Percentiles rank a stretch among this genome's conserved stretches.
These are phyloP conservation scores for Fusarium nodosum DNA, from an alignment of 2,329 filamentous ascomycete species.

Conservation along the genomic window DNA sequence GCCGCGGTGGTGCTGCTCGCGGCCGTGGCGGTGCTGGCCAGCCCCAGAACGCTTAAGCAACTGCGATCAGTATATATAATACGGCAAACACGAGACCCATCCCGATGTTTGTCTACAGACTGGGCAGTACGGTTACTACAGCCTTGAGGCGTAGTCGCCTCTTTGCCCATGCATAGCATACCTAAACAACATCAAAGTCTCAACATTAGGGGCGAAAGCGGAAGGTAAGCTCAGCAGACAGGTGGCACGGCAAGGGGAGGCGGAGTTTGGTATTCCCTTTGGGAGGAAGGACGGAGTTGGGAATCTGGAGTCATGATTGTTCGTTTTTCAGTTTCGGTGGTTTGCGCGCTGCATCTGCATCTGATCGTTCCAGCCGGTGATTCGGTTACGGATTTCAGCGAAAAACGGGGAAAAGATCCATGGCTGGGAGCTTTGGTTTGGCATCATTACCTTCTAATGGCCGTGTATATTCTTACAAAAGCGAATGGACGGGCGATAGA, in stretches of 20 bases:
- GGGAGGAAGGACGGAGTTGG: slow-evolving; percentile 51
- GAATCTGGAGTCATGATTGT: slow-evolving; percentile 53
- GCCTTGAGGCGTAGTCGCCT: slow-evolving; percentile 1
- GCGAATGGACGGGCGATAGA: slow-evolving; percentile 46
- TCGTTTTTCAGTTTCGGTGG: slow-evolving; percentile 52
- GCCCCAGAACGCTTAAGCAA: slow-evolving; percentile 64
- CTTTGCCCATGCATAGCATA: slow-evolving; percentile 16
- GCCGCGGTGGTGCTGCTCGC: slow-evolving; percentile 75
- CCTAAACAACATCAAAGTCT: slow-evolving; percentile 11
- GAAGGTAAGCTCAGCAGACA: slow-evolving; percentile 20
- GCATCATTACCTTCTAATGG: slow-evolving; percentile 51
- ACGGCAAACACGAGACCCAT: slow-evolving; percentile 17
- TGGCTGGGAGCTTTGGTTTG: slow-evolving; percentile 51
- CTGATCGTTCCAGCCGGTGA: slow-evolving; percentile 49
- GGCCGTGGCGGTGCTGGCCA: slow-evolving; percentile 72
- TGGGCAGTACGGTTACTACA: slow-evolving; percentile 1
- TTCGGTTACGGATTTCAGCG: slow-evolving; percentile 49
- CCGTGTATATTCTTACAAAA: slow-evolving; percentile 52
- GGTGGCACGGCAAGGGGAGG: slow-evolving; percentile 37
- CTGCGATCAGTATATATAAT: slow-evolving; percentile 17
- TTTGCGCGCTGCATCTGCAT: slow-evolving; percentile 53
- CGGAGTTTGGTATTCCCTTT: slow-evolving; percentile 51
- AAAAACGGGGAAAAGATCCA: slow-evolving; percentile 47
- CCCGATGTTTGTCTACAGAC: slow-evolving; percentile 8
- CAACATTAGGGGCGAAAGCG: slow-evolving; percentile 6